Percentiles rank a stretch among this genome's conserved stretches.
These are phyloP conservation scores for Cordyceps farinosa DNA, from an alignment of 2,329 filamentous ascomycete species.

Conservation along the genomic window DNA sequence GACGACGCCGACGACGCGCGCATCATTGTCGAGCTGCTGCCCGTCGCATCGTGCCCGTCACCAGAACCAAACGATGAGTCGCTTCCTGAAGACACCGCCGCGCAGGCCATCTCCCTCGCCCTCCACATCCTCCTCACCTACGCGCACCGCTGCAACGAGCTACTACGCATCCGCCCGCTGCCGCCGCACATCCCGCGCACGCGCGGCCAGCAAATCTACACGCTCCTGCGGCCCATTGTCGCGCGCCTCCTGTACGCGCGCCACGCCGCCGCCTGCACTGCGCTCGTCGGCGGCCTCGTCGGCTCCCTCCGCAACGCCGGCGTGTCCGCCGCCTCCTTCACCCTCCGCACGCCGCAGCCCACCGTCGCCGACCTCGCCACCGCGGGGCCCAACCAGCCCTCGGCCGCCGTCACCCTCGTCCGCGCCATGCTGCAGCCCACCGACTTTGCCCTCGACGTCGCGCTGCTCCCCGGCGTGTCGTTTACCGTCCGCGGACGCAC, in stretches of 20 bases:
- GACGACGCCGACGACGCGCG: conserved; percentile 45
- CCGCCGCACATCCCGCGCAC: conserved; percentile 37
- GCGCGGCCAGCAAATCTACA: conserved; percentile 41
- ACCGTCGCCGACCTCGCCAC: conserved; percentile 27
- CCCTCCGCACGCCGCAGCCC: conserved; percentile 37
- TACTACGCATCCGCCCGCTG: conserved; percentile 59
- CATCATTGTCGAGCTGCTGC: conserved; percentile 65
- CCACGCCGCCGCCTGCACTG: conserved; percentile 37
- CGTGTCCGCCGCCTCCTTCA: conserved; percentile 40
- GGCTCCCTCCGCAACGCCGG: conserved; percentile 45
- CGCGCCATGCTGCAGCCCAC: conserved; percentile 41
- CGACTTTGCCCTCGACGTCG: conserved; percentile 41
- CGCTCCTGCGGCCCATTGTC: conserved; percentile 51
- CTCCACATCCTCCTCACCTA: conserved; percentile 75
- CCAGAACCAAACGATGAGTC: conserved; percentile 26
- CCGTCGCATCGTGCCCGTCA: conserved; percentile 51
- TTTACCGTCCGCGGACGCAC: conserved; percentile 45
- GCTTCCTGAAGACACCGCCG: conserved; percentile 47
- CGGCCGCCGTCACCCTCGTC: conserved; percentile 44
- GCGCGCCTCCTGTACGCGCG: conserved; percentile 44
- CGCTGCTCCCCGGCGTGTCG: conserved; percentile 41
- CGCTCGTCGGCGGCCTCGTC: conserved; percentile 43
- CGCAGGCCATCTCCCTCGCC: conserved; percentile 62
- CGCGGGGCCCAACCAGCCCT: conserved; percentile 33
- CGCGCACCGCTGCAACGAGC: conserved; percentile 72